phyloP scores from a whole-genome alignment of 1,139 yeast species.

The Candida gigantensis region DNA sequence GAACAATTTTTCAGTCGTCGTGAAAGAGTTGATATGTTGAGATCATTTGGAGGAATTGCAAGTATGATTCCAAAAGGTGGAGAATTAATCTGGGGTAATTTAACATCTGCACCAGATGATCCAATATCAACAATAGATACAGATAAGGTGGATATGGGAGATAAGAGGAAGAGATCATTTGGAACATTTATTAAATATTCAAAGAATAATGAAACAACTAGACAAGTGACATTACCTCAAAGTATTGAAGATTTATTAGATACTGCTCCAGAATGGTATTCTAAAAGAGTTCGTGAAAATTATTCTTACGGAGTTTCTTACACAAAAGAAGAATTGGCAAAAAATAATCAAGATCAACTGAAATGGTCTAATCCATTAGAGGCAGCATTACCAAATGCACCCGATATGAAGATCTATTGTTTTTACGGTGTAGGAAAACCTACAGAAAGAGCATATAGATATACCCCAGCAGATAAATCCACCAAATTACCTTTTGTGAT shows the following conservation, averaged over 20 bases:
- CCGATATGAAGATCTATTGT: constrained; percentile 84
- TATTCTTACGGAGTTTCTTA: constrained; percentile 80
- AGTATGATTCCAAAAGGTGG: constrained; percentile 98
- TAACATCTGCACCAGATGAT: constrained; percentile 63
- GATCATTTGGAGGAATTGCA: constrained; percentile 91
- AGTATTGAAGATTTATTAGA: constrained; percentile 66
- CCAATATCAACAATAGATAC: constrained; percentile 26
- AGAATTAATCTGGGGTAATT: constrained; percentile 80
- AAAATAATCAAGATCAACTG: constrained; percentile 65
- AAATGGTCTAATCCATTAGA: constrained; percentile 95
- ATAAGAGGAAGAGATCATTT: constrained; percentile 47
- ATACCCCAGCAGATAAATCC: constrained; percentile 60
- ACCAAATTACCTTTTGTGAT: constrained; percentile 67
- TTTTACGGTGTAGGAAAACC: constrained; percentile 96
- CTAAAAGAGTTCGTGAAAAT: constrained; percentile 59
- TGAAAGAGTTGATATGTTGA: constrained; percentile 82
- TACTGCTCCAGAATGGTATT: constrained; percentile 76
- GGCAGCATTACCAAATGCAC: constrained; percentile 88
- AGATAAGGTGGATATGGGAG: constrained; percentile 8
- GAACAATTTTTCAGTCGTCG: constrained; percentile 89
- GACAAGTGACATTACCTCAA: constrained; percentile 63
- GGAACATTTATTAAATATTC: constrained; percentile 79
- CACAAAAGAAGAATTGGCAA: constrained; percentile 55
- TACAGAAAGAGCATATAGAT: constrained; percentile 89
- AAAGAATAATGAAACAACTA: constrained; percentile 20